These are phyloP conservation scores for Nepenthes alata DNA, from an alignment of 179 eudicot species.

Conservation along the genomic window DNA sequence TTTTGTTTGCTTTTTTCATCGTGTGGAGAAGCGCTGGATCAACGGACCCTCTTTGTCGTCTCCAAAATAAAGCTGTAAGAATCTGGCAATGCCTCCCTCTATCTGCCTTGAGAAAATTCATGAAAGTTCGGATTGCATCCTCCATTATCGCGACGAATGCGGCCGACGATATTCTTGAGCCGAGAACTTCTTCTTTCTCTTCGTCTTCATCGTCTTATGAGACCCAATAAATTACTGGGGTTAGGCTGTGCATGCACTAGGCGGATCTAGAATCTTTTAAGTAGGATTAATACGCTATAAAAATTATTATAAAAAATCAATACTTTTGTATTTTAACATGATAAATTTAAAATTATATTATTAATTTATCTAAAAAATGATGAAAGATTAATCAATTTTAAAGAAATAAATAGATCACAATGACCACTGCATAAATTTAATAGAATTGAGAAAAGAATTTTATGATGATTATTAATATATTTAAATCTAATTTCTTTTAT, in stretches of 20 bases:
- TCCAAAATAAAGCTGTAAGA: slow-evolving; percentile 36
- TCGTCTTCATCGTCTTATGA: slow-evolving; percentile 51
- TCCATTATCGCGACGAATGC: slow-evolving; percentile 53
- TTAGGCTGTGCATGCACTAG: neutral
- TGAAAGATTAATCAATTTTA: no score
- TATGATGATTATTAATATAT: no score
- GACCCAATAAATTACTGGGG: neutral
- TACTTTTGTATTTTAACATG: no score
- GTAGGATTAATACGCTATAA: no score
- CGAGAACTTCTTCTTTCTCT: slow-evolving; percentile 30
- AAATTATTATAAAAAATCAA: no score
- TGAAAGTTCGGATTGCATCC: slow-evolving; percentile 71
- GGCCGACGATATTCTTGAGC: slow-evolving; percentile 61
- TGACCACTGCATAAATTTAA: no score
- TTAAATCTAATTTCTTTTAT: no score
- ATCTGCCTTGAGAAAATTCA: slow-evolving; percentile 82
- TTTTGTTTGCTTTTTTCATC: slow-evolving; percentile 45
- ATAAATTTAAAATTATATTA: no score
- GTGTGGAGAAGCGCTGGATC: slow-evolving; percentile 51
- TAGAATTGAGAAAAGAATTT: no score
- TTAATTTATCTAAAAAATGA: no score
- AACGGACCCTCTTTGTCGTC: slow-evolving; percentile 22
- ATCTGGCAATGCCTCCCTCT: slow-evolving; percentile 45
- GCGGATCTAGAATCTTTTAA: no score
- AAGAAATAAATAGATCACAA: no score